Evolutionary conservation across 2,329 filamentous ascomycete genomes (phyloP), one percentile per base, ranked within the genome.

Genomic region (Tolypocladium ophioglossoides): DNA sequence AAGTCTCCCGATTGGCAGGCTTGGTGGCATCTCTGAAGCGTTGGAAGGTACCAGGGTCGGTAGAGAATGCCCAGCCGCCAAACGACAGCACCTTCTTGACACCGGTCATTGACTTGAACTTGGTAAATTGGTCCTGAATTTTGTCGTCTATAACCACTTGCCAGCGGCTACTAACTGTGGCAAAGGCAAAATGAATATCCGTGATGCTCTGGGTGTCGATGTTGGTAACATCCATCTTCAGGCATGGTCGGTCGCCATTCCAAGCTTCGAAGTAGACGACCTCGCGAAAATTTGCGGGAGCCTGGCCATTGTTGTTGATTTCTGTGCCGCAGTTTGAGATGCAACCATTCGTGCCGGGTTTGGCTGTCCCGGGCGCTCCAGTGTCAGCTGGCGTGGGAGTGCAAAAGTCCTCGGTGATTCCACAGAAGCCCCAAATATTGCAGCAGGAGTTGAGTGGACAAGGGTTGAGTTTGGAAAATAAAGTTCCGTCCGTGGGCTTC

Each of bases 401-500:
- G 59, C 73, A 77, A 56, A 74, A 74, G 6, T 71, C 72, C 0
- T 52, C 50, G 0, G 69, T 71, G 4, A 63, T 68, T 16, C 74
- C 73, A 51, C 74, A 77, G 20, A 69, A 61, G 7, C 73, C 74
- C 67, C 69, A 74, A 51, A 67, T 61, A 54, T 72, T 61, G 57
- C 66, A 66, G 54, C 64, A 68, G 14, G 60, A 63, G 8, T 66
- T 64, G 5, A 68, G 57, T 1, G 63, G 62, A 40, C 67, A 69
- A 0, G 63, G 65, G 40, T 66, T 69, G 1, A 69, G 54, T 3
- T 55, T 46, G 4, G 60, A 53, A 2, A 68, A 39, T 1, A 51
- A 27, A 3, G 27, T 52, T 27, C 58, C 58, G 3, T 54, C 49
- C 1, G 40, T 49, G 4, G 59, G 60, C 9, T 22, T 24, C 38